Conservation (phyloP, 768 basidiomycete genomes). For the Rhizopogon rudus region DNA sequence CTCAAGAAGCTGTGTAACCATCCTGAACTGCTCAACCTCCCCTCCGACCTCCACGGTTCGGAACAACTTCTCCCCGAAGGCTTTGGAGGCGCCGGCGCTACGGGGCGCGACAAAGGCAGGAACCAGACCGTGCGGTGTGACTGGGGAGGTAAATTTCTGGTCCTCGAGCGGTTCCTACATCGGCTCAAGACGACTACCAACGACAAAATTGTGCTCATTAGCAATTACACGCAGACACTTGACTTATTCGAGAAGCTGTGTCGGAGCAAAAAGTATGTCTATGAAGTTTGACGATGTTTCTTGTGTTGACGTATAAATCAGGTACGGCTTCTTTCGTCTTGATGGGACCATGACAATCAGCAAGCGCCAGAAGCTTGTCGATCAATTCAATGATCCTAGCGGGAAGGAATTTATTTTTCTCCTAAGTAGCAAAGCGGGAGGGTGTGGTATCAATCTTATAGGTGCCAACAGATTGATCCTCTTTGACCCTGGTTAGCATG, state of each 20-base stretch:
- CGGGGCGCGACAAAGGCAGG: conserved; percentile 36
- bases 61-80: conserved; percentile 79
- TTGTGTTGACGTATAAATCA: conserved; percentile 23
- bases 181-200: conserved; percentile 75
- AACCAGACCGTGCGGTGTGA: conserved; percentile 61
- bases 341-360: conserved; percentile 91
- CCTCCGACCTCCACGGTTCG: conserved; percentile 77
- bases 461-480: conserved; percentile 94
- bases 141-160: conserved; percentile 90
- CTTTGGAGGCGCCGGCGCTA: conserved; percentile 51
- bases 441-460: conserved; percentile 95
- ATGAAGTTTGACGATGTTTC: background rate
- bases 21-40: conserved; percentile 84
- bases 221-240: conserved; percentile 94
- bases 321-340: conserved; percentile 88
- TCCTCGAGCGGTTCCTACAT: conserved; percentile 88
- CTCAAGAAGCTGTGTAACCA: conserved; percentile 96
- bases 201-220: conserved; percentile 96
- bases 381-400: conserved; percentile 91
- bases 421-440: conserved; percentile 92
- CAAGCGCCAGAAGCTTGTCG: conserved; percentile 93
- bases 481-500: conserved; percentile 78
- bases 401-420: conserved; percentile 94
- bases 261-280: conserved; percentile 72
- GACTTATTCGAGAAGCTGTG: conserved; percentile 91